Base-by-base conservation (phyloP, 352 stramenopile genomes). In the Phytophthora multivora region DNA sequence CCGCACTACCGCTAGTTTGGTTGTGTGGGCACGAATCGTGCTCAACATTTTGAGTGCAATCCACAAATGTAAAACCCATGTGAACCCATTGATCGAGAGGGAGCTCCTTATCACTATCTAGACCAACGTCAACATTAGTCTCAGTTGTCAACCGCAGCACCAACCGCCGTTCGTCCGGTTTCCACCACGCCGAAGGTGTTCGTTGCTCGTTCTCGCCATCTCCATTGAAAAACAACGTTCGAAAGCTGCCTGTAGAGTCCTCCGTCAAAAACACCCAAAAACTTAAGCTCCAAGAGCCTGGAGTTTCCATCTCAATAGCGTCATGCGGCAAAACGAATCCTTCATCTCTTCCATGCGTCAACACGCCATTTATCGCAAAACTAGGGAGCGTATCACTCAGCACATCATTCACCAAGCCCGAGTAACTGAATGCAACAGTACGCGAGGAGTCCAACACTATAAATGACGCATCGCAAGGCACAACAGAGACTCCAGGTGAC, bases 191-290 rank as follows among this genome's bases (percentile, higher is more conserved):
- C 0, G 86, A 95, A 2, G 89, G 86, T 3, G 88, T 97, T 35
- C 89, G 83, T 31, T 89, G 77, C 35, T 90, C 61, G 3, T 67
- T 48, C 2, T 68, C 43, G 33, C 86, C 86, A 40, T 90, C 59
- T 21, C 88, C 89, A 54, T 96, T 89, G 66, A 93, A 97, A 35
- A 96, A 84, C 6, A 97, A 58, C 9, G 83, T 83, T 12, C 87
- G 73, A 47, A 90, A 87, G 19, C 28, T 59, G 0, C 79, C 86
- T 0, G 80, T 94, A 9, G 81, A 51, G 23, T 86, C 58, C 50
- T 90, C 63, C 0, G 60, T 73, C 11, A 79, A 75, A 18, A 90
- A 87, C 12, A 86, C 15, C 85, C 85, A 93, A 30, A 90, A 83
- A 36, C 71, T 84, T 16, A 93, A 48, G 43, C 72, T 86, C 85